phyloP scores from a whole-genome alignment of 768 basidiomycete species.

The Neoboletus subvelutipes region DNA sequence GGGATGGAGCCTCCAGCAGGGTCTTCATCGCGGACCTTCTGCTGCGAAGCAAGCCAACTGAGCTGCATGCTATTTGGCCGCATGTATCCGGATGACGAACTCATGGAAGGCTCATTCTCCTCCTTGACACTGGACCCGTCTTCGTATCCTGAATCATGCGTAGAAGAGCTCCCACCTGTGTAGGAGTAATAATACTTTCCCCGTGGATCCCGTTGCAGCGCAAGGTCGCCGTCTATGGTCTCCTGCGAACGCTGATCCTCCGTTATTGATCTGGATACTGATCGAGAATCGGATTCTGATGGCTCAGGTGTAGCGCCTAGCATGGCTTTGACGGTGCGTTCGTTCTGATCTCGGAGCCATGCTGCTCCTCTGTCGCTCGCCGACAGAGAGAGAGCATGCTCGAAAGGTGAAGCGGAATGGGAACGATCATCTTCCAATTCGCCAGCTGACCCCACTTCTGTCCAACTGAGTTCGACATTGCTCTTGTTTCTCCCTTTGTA shows the following conservation, averaged over 20 bases:
- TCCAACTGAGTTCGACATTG: slow-evolving; percentile 41
- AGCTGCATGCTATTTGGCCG: slow-evolving; percentile 70
- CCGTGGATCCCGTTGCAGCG: slow-evolving; percentile 60
- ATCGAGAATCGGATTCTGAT: slow-evolving; percentile 54
- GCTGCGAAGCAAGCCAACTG: slow-evolving; percentile 62
- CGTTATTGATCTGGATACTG: slow-evolving; percentile 34
- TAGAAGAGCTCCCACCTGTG: slow-evolving; percentile 47
- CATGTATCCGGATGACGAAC: slow-evolving; percentile 34
- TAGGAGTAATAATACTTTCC: slow-evolving; percentile 82
- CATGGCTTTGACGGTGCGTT: slow-evolving; percentile 59
- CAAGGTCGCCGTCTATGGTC: slow-evolving; percentile 57
- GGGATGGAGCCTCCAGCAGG: slow-evolving; percentile 7
- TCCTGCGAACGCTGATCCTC: slow-evolving; percentile 38
- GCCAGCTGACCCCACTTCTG: slow-evolving; percentile 43
- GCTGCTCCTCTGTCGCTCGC: slow-evolving; percentile 68
- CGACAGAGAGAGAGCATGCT: slow-evolving; percentile 40
- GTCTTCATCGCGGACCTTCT: slow-evolving; percentile 30
- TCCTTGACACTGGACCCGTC: slow-evolving; percentile 42
- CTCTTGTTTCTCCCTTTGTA: slow-evolving; percentile 60
- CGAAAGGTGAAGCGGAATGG: slow-evolving; percentile 42
- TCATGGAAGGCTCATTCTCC: slow-evolving; percentile 29
- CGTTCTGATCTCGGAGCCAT: slow-evolving; percentile 83
- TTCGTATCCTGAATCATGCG: slow-evolving; percentile 54
- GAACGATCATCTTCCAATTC: slow-evolving; percentile 59
- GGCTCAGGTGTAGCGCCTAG: slow-evolving; percentile 57